These are phyloP conservation scores for Trichoderma gracile DNA, from an alignment of 2,329 filamentous ascomycete genomes.

Conservation along the genomic window DNA sequence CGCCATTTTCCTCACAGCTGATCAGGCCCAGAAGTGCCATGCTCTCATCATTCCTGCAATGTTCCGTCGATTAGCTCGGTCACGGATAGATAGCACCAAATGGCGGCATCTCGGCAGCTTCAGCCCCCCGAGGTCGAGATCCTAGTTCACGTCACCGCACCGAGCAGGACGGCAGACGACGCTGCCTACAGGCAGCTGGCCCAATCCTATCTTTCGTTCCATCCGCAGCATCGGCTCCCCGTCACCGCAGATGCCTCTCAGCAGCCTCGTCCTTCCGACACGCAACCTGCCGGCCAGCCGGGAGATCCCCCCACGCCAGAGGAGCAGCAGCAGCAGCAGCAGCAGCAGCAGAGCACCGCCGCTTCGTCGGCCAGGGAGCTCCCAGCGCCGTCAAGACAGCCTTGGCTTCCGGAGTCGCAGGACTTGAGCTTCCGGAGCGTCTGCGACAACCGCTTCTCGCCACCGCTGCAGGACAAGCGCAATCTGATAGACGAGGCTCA, in stretches of 20 bases:
- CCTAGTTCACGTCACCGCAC: constrained; percentile 57
- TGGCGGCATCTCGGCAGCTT: constrained; percentile 22
- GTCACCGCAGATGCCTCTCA: background rate
- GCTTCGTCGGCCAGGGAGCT: constrained; percentile 26
- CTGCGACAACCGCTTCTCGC: constrained; percentile 47
- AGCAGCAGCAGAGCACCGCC: background rate
- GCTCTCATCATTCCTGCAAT: background rate
- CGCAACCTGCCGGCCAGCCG: background rate
- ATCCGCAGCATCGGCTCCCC: constrained; percentile 31
- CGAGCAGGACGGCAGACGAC: constrained; percentile 52
- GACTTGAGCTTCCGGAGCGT: constrained; percentile 49
- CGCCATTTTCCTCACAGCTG: background rate
- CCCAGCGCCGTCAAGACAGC: constrained; percentile 28
- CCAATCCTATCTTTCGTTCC: constrained; percentile 53
- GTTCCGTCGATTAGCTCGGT: background rate
- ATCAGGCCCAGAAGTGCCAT: background rate
- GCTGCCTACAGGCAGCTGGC: constrained; percentile 51
- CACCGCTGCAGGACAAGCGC: constrained; percentile 29
- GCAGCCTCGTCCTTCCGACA: background rate
- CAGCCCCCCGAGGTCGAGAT: constrained; percentile 49
- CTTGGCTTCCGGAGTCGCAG: constrained; percentile 38
- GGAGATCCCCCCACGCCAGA: background rate
- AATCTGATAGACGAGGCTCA: background rate
- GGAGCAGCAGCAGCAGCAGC: too few relatives aligned
- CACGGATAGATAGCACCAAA: background rate